phyloP scores from a whole-genome alignment of 2,329 filamentous ascomycete genomes.

The Neobulgaria alba region DNA sequence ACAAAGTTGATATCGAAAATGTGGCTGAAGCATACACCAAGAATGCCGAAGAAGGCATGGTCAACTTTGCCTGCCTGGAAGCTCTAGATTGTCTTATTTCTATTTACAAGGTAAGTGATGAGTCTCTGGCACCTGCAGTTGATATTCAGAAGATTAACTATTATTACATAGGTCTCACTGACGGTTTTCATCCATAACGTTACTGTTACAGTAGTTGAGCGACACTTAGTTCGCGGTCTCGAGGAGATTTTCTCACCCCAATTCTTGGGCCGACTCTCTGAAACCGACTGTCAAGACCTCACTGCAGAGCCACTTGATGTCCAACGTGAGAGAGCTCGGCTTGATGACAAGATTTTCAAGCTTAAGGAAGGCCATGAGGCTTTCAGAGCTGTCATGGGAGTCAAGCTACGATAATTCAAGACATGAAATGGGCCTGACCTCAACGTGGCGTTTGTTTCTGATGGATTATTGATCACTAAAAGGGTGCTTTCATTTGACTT shows the following conservation, averaged over 20 bases:
- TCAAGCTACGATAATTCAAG: no score
- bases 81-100: constrained; percentile 25
- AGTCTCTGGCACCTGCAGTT: no score
- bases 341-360: constrained; percentile 23
- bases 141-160: no score
- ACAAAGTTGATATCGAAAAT: constrained; percentile 8
- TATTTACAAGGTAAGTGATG: constrained; percentile 26
- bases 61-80: constrained; percentile 24
- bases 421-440: no score
- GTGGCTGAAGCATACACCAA: constrained; percentile 3
- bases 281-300: constrained; percentile 17
- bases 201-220: constrained; percentile 28
- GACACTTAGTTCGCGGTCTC: constrained; percentile 25
- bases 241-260: constrained; percentile 24
- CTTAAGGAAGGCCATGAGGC: constrained; percentile 24
- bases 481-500: no score
- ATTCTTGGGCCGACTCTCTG: constrained; percentile 11
- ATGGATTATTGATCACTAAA: no score
- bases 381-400: constrained; percentile 19
- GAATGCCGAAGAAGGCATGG: constrained; percentile 23
- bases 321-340: constrained; percentile 17
- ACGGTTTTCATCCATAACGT: constrained; percentile 29
- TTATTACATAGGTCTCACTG: constrained; percentile 21
- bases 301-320: constrained; percentile 21
- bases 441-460: no score